Evolutionary conservation across 2,329 filamentous ascomycete species (phyloP).

Genomic region (Blastomyces gilchristii): DNA sequence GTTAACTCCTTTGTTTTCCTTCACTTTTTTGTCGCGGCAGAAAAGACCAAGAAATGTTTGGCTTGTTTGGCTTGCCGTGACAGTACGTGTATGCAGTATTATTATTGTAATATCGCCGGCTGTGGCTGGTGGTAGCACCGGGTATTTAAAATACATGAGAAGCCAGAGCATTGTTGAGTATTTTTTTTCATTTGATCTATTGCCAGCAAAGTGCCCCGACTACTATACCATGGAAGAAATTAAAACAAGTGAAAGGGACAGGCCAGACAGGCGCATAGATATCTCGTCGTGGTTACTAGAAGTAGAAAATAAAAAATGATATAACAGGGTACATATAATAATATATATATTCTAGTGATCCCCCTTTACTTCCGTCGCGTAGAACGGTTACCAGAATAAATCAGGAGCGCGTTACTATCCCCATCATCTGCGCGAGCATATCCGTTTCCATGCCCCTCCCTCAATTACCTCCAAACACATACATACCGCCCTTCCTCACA

Average conservation of each 20-base stretch:
- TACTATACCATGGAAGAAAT: no score
- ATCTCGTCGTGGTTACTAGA: not conserved
- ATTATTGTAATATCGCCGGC: not conserved
- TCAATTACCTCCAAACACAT: not conserved
- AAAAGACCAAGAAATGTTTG: not conserved
- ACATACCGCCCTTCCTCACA: not conserved
- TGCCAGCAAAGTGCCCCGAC: not conserved
- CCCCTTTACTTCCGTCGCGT: not conserved
- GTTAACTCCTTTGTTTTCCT: not conserved
- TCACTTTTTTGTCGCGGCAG: no score
- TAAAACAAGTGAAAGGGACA: not conserved
- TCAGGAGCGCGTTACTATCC: not conserved
- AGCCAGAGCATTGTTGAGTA: no score
- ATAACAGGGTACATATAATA: not conserved
- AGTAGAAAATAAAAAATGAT: no score
- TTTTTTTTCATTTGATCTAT: not conserved
- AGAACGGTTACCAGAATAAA: not conserved
- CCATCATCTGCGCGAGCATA: not conserved
- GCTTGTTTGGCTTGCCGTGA: not conserved
- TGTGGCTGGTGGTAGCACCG: not conserved
- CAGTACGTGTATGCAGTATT: not conserved
- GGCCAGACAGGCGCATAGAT: not conserved
- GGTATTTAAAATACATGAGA: not conserved
- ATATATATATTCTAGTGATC: not conserved
- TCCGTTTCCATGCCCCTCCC: not conserved